Evolutionary conservation across 805 yeast species (phyloP), one percentile per base, ranked within the genome.

Genomic region (Metschnikowia henanensis): DNA sequence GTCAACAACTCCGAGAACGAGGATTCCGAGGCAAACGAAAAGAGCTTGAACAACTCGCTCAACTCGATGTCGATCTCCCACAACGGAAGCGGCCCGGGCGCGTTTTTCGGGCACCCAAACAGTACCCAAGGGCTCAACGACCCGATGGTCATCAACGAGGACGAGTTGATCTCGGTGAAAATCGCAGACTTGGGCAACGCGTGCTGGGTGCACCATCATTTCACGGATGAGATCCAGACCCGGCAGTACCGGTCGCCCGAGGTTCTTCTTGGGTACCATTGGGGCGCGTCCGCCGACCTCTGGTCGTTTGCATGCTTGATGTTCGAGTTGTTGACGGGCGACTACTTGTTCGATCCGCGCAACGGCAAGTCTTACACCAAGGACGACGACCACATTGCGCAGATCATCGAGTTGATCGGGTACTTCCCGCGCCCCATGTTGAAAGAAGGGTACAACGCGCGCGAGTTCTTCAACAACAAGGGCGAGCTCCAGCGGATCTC

Each of bases 111-210:
- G 37, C 39, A 35, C 21, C 41, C 48, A 10, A 45, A 36, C 43
- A 36, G 33, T 18, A 46, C 35, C 16, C 25, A n/a, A 15, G 45
- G 25, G 7, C 45, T 20, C 39, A 40, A 37, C 30, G 45, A 50
- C 16, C 37, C 53, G 12, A 35, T 38, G 46, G 48, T 50, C 9
- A 45, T 68, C 42, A 64, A 64, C 55, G 68, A 68, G 41, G 70
- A 75, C 39, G 84, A 84, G 50, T 59, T 82, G 37, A 49, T 52
- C 18, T 50, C 54, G n/a, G 79, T 82, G 29, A 83, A 83, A 52
- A 75, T 83, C 30, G 87, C 87, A 3, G 88, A 83, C 60, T 68
- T 83, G 48, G 88, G 88, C 26, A 83, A 83, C 58, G 84, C 87
- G 3, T 81, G 87, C 60, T 81, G 83, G 80, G 65, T 69, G 21